Percentiles rank a stretch among this genome's conserved stretches.
These are phyloP conservation scores for Vigna nakashimae DNA, from an alignment of 306 rosid genomes.

Conservation along the genomic window DNA sequence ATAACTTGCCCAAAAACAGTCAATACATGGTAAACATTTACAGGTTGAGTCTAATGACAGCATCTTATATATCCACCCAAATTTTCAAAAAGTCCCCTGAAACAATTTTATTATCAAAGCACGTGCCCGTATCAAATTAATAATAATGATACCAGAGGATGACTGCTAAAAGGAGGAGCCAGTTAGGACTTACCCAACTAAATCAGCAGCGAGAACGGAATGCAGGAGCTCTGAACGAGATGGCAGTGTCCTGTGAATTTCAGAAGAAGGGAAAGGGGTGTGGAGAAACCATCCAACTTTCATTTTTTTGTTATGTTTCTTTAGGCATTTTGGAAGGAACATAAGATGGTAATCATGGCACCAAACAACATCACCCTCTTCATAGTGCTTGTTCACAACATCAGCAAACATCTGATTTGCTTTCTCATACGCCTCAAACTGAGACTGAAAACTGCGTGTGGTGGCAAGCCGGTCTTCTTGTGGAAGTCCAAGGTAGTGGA, in stretches of 20 bases:
- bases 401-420: constrained; percentile 95
- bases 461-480: constrained; percentile 98
- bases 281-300: constrained; percentile 98
- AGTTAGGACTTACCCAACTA: constrained; percentile 74
- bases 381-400: constrained; percentile 78
- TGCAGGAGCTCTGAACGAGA: constrained; percentile 87
- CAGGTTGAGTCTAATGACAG: neutral
- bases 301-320: constrained; percentile 72
- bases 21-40: neutral
- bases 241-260: constrained; percentile 89
- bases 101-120: constrained; percentile 15
- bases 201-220: constrained; percentile 90
- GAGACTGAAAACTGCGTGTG: constrained; percentile 94
- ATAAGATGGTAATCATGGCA: constrained; percentile 96
- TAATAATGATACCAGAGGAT: neutral
- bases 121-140: constrained; percentile 12
- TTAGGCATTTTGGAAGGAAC: constrained; percentile 89
- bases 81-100: constrained; percentile 4
- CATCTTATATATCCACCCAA: neutral
- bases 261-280: constrained; percentile 95
- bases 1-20: neutral
- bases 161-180: constrained; percentile 20
- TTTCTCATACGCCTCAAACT: constrained; percentile 82
- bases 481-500: constrained; percentile 94
- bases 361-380: constrained; percentile 96